Evolutionary conservation across 768 basidiomycete genomes (phyloP).

Genomic region (Panaeolus cyanescens): DNA sequence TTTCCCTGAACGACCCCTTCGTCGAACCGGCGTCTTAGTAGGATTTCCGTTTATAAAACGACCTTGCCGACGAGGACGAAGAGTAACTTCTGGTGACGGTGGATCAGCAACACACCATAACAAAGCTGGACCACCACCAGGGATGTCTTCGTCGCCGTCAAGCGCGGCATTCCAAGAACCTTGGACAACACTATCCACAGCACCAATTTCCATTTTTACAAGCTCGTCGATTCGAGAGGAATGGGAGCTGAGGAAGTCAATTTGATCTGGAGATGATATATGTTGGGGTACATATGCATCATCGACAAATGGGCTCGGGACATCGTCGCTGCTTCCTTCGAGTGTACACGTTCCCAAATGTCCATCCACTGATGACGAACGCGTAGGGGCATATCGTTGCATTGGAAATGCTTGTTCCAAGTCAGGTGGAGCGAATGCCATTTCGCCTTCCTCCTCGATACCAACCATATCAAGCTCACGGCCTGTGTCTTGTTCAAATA

Average conservation of each 20-base stretch:
- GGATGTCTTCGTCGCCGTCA: slow-evolving; percentile 14
- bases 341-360: too few species aligned
- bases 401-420: background rate
- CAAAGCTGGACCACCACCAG: slow-evolving; percentile 1
- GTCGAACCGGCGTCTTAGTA: background rate
- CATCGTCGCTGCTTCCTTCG: background rate
- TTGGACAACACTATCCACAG: slow-evolving; percentile 15
- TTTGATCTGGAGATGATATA: slow-evolving; percentile 25
- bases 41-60: background rate
- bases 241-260: slow-evolving; percentile 22
- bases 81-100: slow-evolving; percentile 31
- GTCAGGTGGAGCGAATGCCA: background rate
- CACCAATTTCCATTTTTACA: slow-evolving; percentile 17
- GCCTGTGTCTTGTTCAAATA: background rate
- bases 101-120: slow-evolving; percentile 38
- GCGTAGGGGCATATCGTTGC: background rate
- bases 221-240: background rate
- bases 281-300: slow-evolving; percentile 19
- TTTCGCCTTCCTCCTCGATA: slow-evolving; percentile 26
- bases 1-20: background rate
- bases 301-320: slow-evolving; percentile 12
- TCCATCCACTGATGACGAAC: background rate
- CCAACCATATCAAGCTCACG: slow-evolving; percentile 18
- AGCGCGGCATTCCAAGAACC: slow-evolving; percentile 4
- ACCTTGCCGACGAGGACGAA: background rate